A percentile compares a stretch with the other conserved stretches of the same genome.
Evolutionary conservation across 176 grass and related monocot species (phyloP).

Genomic region (Eleusine coracana): DNA sequence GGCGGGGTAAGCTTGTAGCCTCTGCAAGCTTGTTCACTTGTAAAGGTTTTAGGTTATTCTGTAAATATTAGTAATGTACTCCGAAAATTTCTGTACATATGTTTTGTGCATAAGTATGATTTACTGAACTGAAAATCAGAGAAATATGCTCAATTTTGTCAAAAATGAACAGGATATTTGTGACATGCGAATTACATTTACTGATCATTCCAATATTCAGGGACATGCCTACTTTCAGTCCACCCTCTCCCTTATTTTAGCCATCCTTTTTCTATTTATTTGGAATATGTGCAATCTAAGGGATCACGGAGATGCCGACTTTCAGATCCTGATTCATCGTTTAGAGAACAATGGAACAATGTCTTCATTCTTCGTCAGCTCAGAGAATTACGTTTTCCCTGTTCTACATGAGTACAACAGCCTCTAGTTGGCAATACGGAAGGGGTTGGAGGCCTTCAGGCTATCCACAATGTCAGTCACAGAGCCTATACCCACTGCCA

Average conservation of each 20-base stretch:
- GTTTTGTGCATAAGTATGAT: not conserved
- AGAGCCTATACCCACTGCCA: constrained; percentile 68
- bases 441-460: constrained; percentile 54
- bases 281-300: constrained; percentile 22
- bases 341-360: not conserved
- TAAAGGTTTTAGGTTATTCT: constrained; percentile 9
- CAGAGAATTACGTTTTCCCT: not conserved
- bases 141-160: not conserved
- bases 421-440: constrained; percentile 56
- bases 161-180: not conserved
- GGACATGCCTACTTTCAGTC: not conserved
- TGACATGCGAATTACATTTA: not conserved
- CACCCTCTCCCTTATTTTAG: constrained; percentile 10
- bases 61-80: constrained; percentile 32
- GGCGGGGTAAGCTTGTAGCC: constrained; percentile 28
- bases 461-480: constrained; percentile 70
- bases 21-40: constrained; percentile 32
- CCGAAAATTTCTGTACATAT: constrained; percentile 12
- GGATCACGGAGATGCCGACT: not conserved
- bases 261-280: constrained; percentile 29
- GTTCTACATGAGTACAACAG: constrained; percentile 38
- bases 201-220: not conserved
- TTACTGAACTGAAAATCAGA: not conserved
- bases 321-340: not conserved
- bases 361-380: constrained; percentile 20